These are phyloP conservation scores for Epichloe sibirici DNA, from an alignment of 2,329 filamentous ascomycete species.

Conservation along the genomic window DNA sequence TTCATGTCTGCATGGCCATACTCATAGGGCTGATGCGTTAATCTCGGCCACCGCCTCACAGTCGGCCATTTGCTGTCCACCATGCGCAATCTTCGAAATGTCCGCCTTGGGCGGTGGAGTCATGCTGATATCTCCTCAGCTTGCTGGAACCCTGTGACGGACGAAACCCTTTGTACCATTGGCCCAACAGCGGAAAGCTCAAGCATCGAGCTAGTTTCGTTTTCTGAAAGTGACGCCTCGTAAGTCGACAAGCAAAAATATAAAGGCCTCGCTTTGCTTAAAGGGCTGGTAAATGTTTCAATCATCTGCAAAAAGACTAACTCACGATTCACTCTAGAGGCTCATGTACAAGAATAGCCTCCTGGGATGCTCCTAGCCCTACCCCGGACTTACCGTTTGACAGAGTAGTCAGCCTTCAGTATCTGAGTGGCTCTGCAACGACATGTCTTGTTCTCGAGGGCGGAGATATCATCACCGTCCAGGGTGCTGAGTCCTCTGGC, in stretches of 20 bases:
- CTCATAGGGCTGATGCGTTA: slow-evolving; percentile 1
- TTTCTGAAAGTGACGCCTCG: slow-evolving; percentile 30
- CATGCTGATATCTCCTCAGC: slow-evolving; percentile 56
- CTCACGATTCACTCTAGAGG: neutral
- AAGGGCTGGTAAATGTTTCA: neutral
- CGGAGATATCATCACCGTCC: slow-evolving; percentile 79
- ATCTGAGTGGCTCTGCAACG: slow-evolving; percentile 68
- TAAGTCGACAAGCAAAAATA: neutral
- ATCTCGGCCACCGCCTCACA: neutral
- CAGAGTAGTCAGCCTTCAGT: slow-evolving; percentile 65
- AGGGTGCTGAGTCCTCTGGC: slow-evolving; percentile 39
- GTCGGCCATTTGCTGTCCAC: slow-evolving; percentile 3
- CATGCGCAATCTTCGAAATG: slow-evolving; percentile 84
- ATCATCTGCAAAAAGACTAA: neutral
- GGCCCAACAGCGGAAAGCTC: slow-evolving; percentile 62
- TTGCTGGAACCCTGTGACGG: slow-evolving; percentile 73
- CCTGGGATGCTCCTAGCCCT: slow-evolving; percentile 80
- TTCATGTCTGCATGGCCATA: neutral
- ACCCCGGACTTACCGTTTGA: slow-evolving; percentile 65
- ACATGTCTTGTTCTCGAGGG: slow-evolving; percentile 77
- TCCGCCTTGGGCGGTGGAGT: slow-evolving; percentile 56
- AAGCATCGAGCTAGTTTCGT: slow-evolving; percentile 57
- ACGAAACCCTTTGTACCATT: slow-evolving; percentile 71
- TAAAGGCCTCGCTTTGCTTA: neutral
- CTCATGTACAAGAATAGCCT: slow-evolving; percentile 44